Base-by-base conservation (phyloP, 164 flowering plant genomes). In the Pachysandra terminalis region DNA sequence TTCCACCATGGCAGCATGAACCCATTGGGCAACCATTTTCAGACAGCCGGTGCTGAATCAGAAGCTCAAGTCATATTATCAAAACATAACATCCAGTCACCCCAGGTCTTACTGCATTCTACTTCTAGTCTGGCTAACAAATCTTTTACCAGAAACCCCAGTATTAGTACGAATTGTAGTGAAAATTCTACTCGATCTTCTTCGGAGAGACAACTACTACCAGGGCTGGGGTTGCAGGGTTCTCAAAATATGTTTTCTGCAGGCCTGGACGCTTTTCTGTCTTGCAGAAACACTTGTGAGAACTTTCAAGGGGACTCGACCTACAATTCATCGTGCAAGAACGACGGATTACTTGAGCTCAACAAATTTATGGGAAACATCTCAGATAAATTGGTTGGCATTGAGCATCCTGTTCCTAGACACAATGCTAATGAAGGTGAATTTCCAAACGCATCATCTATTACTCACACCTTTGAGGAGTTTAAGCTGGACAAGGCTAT, bases 111-210 rank as follows among this genome's bases (percentile, higher is more conserved):
- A 57, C 58, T 59, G 41, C 77, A 74, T 25, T 28, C 75, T 56
- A 60, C 65, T 51, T 62, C 77, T 53, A 19, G 45, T 41, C 60
- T 68, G 61, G n/a, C 55, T 32, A 51, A 68, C 26, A 59, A 55
- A 32, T 59, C 65, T 21, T 63, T 22, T 48, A 55, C 68, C 23
- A 63, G 54, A 64, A 48, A 71, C 61, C 74, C 82, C 23, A 76
- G 75, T 71, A 71, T 56, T 48, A 77, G 80, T 59, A 52, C 81
- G 25, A 68, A 73, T 79, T 73, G 80, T 49, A 64, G 70, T 71
- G 82, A 66, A 27, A 73, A 59, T 77, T 83, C 86, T 1, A 41
- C 70, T 54, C 63, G 78, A 73, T 70, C 80, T 65, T 76, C 83
- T 24, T 61, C 77, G 19, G 85, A 82, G 71, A 77, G 65, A 35